Conservation (phyloP, 768 basidiomycete genomes). For the Hericium alpestre region DNA sequence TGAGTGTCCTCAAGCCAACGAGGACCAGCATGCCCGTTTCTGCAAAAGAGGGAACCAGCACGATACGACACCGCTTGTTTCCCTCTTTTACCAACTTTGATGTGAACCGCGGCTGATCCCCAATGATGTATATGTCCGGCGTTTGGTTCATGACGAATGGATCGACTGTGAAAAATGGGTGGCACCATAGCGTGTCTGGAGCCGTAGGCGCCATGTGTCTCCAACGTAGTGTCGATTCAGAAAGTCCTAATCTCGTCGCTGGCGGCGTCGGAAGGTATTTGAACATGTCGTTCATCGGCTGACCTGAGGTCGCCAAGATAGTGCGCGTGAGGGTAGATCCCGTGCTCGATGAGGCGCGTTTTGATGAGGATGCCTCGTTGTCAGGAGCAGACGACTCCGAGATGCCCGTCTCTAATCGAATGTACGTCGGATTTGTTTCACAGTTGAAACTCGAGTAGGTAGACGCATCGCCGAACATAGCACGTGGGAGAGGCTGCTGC, state of each 20-base stretch:
- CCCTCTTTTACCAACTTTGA: constrained; percentile 53
- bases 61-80: constrained; percentile 13
- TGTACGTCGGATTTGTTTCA: constrained; percentile 86
- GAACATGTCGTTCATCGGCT: constrained; percentile 90
- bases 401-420: constrained; percentile 42
- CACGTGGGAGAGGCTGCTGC: constrained; percentile 85
- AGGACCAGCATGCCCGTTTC: constrained; percentile 12
- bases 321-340: constrained; percentile 30
- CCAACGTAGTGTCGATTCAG: constrained; percentile 79
- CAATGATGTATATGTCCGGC: constrained; percentile 87
- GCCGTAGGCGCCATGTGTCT: constrained; percentile 97
- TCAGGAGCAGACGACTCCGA: not conserved
- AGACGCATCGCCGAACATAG: constrained; percentile 69
- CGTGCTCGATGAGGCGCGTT: constrained; percentile 1
- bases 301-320: constrained; percentile 81
- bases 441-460: constrained; percentile 56
- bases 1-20: constrained; percentile 8
- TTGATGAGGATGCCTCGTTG: constrained; percentile 5
- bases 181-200: constrained; percentile 97
- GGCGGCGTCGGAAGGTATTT: constrained; percentile 76
- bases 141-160: constrained; percentile 83
- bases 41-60: constrained; percentile 12
- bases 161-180: constrained; percentile 79
- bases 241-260: constrained; percentile 61
- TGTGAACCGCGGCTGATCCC: constrained; percentile 77